phyloP scores from a whole-genome alignment of 2,329 filamentous ascomycete genomes.

The Botrytis medusae region DNA sequence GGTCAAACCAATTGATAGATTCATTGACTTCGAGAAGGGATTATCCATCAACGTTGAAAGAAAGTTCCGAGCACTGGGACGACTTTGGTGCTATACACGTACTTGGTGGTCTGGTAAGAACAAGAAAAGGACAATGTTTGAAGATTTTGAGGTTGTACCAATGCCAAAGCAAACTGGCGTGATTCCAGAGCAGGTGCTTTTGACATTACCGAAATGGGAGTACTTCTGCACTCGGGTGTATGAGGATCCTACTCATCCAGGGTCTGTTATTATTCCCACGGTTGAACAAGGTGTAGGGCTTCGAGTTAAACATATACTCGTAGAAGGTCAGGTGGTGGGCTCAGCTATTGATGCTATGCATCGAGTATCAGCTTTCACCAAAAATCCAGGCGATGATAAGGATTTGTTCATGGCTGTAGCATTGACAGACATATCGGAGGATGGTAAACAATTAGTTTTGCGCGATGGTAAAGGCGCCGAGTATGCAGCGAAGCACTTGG shows the following conservation, averaged over 20 bases:
- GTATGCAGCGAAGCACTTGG: not conserved
- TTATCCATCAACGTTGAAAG: conserved; percentile 54
- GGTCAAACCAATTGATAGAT: conserved; percentile 62
- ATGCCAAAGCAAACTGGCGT: conserved; percentile 9
- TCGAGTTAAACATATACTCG: conserved; percentile 25
- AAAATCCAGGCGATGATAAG: not conserved
- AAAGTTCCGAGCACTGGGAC: conserved; percentile 60
- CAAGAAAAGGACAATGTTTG: conserved; percentile 32
- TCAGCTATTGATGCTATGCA: conserved; percentile 23
- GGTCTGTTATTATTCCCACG: conserved; percentile 25
- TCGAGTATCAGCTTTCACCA: conserved; percentile 5
- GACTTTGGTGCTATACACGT: conserved; percentile 58
- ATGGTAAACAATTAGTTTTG: conserved; percentile 6
- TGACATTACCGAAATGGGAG: not conserved
- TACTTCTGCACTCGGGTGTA: conserved; percentile 23
- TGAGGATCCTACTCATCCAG: conserved; percentile 21
- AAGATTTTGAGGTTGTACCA: conserved; percentile 28
- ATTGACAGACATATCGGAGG: conserved; percentile 10
- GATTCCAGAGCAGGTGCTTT: conserved; percentile 5
- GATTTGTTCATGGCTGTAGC: conserved; percentile 7
- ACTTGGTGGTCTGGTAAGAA: conserved; percentile 30
- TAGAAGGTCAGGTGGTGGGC: conserved; percentile 26
- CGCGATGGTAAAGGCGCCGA: not conserved
- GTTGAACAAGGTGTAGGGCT: conserved; percentile 8
- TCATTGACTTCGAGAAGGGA: conserved; percentile 60